Conservation (phyloP, 208 protist species). For the Leishmania aethiopica region DNA sequence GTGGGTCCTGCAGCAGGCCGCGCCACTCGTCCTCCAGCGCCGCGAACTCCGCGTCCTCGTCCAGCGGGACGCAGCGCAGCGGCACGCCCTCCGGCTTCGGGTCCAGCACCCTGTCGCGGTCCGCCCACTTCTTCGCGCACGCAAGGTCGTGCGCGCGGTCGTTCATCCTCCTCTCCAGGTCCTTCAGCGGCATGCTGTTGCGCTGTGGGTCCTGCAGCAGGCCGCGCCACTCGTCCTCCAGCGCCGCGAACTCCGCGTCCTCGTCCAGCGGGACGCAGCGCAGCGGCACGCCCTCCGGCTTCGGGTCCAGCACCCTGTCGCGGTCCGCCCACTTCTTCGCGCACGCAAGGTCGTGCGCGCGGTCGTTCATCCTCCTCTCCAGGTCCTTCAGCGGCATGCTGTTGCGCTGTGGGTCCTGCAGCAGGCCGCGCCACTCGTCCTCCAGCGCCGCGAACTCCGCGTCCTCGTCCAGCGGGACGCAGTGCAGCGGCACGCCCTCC, state of each 20-base stretch:
- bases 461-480: conserved; percentile 44
- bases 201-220: conserved; percentile 12
- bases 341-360: conserved; percentile 47
- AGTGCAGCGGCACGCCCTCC: conserved; percentile 48
- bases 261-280: conserved; percentile 39
- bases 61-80: conserved; percentile 35
- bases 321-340: conserved; percentile 46
- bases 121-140: conserved; percentile 31
- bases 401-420: conserved; percentile 6
- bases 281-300: conserved; percentile 59
- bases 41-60: conserved; percentile 39
- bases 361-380: conserved; percentile 3
- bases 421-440: conserved; percentile 22
- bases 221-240: conserved; percentile 30
- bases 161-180: too few relatives aligned
- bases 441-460: conserved; percentile 35
- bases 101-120: conserved; percentile 44
- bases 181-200: background rate
- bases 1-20: conserved; percentile 9
- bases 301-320: conserved; percentile 34
- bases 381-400: background rate
- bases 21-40: conserved; percentile 31
- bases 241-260: conserved; percentile 33
- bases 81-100: conserved; percentile 51
- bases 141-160: conserved; percentile 47